These are phyloP conservation scores for Hansenula sp. DNA, from an alignment of 1,139 yeast genomes.

Conservation along the genomic window DNA sequence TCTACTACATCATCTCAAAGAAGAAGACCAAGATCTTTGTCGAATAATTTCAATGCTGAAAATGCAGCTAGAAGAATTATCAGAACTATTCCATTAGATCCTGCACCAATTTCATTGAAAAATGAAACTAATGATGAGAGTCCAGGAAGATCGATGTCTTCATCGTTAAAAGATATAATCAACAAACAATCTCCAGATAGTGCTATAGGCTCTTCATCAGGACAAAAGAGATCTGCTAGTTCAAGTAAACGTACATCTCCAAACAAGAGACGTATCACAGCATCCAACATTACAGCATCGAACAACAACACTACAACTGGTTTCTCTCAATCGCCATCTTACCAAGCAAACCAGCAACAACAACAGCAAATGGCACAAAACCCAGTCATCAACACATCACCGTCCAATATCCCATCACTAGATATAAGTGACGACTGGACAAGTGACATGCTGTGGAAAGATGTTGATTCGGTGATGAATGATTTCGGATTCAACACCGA, in stretches of 20 bases:
- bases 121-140: slow-evolving; percentile 6
- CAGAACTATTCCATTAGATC: slow-evolving; percentile 75
- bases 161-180: slow-evolving; percentile 19
- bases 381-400: slow-evolving; percentile 10
- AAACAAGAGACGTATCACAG: neutral
- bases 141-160: slow-evolving; percentile 3
- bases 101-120: slow-evolving; percentile 55
- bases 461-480: slow-evolving; percentile 88
- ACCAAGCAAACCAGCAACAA: no score
- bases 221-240: neutral
- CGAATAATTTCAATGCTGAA: slow-evolving; percentile 57
- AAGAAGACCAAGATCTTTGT: slow-evolving; percentile 43
- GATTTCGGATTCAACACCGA: slow-evolving; percentile 83
- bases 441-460: slow-evolving; percentile 79
- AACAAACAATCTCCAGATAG: slow-evolving; percentile 20
- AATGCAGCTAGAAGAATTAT: slow-evolving; percentile 69
- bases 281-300: no score
- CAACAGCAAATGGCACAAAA: slow-evolving; percentile 14
- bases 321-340: no score
- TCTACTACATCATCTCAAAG: slow-evolving; percentile 20
- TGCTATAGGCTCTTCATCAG: neutral
- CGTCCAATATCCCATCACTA: slow-evolving; percentile 22
- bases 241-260: neutral
- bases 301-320: neutral
- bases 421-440: slow-evolving; percentile 43